Evolutionary conservation across 2,329 filamentous ascomycete genomes (phyloP).

Genomic region (Colletotrichum higginsianum): DNA sequence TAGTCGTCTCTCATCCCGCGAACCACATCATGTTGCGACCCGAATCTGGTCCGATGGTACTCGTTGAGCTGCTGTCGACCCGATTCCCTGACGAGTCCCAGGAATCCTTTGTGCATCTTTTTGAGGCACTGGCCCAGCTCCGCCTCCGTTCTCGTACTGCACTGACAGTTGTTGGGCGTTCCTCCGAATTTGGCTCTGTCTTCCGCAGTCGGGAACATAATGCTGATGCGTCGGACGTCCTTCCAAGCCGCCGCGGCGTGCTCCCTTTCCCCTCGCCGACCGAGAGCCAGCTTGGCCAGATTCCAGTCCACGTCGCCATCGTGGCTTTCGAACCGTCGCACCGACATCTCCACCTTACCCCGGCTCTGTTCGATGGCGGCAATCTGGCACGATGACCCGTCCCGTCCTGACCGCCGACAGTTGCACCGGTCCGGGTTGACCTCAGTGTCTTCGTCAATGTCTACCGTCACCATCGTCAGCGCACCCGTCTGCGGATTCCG

Average conservation of each 20-base stretch:
- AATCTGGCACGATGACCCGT: conserved; percentile 42
- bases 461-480: conserved; percentile 49
- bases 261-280: conserved; percentile 27
- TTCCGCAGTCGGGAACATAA: conserved; percentile 47
- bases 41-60: conserved; percentile 33
- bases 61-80: conserved; percentile 46
- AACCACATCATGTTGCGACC: conserved; percentile 38
- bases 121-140: conserved; percentile 47
- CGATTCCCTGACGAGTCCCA: conserved; percentile 50
- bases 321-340: conserved; percentile 48
- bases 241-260: conserved; percentile 43
- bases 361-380: conserved; percentile 47
- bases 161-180: conserved; percentile 47
- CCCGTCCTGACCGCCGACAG: conserved; percentile 49
- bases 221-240: conserved; percentile 50
- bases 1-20: conserved; percentile 35
- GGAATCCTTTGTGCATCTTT: conserved; percentile 47
- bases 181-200: conserved; percentile 48
- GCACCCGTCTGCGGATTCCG: conserved; percentile 44
- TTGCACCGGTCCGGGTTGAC: conserved; percentile 54
- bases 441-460: conserved; percentile 51
- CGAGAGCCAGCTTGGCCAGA: conserved; percentile 48
- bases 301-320: conserved; percentile 48
- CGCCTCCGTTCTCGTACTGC: conserved; percentile 45
- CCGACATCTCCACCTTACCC: conserved; percentile 46